Evolutionary conservation across 257 asterid genomes (phyloP), one percentile per base, ranked within the genome.

Genomic region (Scutellaria galericulata): DNA sequence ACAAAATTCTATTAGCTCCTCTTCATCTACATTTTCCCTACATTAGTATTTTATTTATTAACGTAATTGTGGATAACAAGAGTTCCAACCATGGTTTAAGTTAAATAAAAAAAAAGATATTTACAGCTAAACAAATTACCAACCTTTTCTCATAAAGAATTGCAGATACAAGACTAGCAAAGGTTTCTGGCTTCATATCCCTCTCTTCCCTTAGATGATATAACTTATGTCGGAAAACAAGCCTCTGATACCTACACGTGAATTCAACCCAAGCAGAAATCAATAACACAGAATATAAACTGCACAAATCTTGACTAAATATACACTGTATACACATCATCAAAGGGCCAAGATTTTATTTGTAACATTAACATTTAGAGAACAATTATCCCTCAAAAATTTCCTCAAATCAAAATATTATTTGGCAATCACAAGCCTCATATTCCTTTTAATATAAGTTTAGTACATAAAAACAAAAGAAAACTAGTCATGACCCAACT

Each of bases 131-230:
- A 47, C 4, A 13, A 55, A 47, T 60, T 9, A 80, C 87, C 3
- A 39, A 90, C 98, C 98, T 93, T 74, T 90, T 90, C 88, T 93
- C 97, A 52, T 90, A 93, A 45, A 87, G 90, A 75, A 90, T 54
- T 9, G 97, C 97, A 61, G 98, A 93, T 18, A 93, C 97, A 64
- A 93, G 97, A 85, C 95, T 93, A 15, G 98, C 89, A 86, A 93
- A 93, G 60, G 97, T 93, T 74, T 93, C 98, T 40, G 98, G 97
- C 88, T 89, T 94, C 97, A 94, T 91, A 70, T 94, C 83, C 84
- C 98, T 91, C 87, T 94, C 98, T 83, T 94, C 98, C 71, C 97
- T 80, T 31, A 93, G 89, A 76, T 93, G 83, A 80, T 93, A 93
- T 57, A 93, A 74, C 79, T 93, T 90, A 81, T 91, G 97, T n/a